Evolutionary conservation across 495 filamentous ascomycete species (phyloP).

Genomic region (Penicillium manginii): DNA sequence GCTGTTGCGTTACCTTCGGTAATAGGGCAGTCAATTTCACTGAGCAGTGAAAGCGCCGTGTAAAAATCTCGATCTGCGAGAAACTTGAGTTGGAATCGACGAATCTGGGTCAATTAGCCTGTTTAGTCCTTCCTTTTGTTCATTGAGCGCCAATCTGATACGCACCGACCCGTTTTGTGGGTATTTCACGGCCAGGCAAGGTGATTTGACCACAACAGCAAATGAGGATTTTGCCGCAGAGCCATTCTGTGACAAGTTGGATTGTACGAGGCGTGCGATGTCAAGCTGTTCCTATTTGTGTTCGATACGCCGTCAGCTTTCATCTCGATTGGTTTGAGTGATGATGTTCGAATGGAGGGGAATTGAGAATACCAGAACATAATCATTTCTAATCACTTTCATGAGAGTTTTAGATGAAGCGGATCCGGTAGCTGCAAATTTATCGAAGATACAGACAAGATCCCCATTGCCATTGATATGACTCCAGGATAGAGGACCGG

Average conservation of each 20-base stretch:
- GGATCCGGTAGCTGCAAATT: not conserved
- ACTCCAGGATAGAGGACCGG: slow-evolving; percentile 41
- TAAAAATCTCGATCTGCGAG: slow-evolving; percentile 41
- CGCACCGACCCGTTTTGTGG: slow-evolving; percentile 18
- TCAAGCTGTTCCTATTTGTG: slow-evolving; percentile 41
- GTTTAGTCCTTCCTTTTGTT: not conserved
- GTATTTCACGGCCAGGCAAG: slow-evolving; percentile 50
- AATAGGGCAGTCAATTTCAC: slow-evolving; percentile 45
- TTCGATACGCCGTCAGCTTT: slow-evolving; percentile 7
- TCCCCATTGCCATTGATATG: slow-evolving; percentile 42
- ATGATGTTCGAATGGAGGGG: not conserved
- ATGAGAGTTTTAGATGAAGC: slow-evolving; percentile 23
- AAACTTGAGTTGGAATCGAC: slow-evolving; percentile 51
- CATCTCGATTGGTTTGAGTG: not conserved
- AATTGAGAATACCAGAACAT: slow-evolving; percentile 32
- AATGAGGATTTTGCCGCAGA: slow-evolving; percentile 30
- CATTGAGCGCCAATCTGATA: not conserved
- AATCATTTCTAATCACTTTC: slow-evolving; percentile 30
- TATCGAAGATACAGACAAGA: slow-evolving; percentile 36
- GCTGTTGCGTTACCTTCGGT: slow-evolving; percentile 36
- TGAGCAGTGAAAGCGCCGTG: slow-evolving; percentile 39
- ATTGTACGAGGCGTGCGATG: slow-evolving; percentile 30
- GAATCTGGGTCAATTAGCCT: slow-evolving; percentile 27
- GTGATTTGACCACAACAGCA: slow-evolving; percentile 47
- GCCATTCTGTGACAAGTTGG: slow-evolving; percentile 7